A percentile compares a stretch with the other conserved stretches of the same genome.
phyloP scores from a whole-genome alignment of 2,329 filamentous ascomycete genomes.

The Stemphylium vesicarium region DNA sequence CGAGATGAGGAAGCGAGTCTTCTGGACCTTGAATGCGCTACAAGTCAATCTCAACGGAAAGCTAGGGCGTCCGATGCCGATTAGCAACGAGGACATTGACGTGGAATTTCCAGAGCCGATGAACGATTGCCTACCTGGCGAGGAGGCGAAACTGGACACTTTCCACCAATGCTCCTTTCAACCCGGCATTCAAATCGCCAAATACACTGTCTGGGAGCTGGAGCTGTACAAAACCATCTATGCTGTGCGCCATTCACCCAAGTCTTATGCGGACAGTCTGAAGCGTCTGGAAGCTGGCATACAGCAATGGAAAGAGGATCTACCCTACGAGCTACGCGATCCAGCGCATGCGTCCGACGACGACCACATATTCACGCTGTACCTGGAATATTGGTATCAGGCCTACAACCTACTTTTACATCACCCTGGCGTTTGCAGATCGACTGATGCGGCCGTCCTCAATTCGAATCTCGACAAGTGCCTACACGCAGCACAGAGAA shows the following conservation, averaged over 20 bases:
- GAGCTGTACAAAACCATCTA: constrained; percentile 82
- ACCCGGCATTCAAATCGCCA: constrained; percentile 70
- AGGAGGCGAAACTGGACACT: constrained; percentile 52
- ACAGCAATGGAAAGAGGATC: constrained; percentile 65
- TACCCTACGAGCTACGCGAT: constrained; percentile 67
- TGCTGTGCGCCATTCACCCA: constrained; percentile 67
- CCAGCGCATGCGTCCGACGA: constrained; percentile 53
- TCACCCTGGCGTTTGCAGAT: constrained; percentile 60
- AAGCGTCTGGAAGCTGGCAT: constrained; percentile 70
- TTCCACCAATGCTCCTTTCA: constrained; percentile 69
- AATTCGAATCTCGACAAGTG: constrained; percentile 63
- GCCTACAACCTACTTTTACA: constrained; percentile 60
- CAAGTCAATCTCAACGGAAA: constrained; percentile 74
- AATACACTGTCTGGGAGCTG: constrained; percentile 69
- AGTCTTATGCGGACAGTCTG: constrained; percentile 69
- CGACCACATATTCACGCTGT: constrained; percentile 56
- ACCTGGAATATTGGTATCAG: constrained; percentile 57
- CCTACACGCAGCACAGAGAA: constrained; percentile 68
- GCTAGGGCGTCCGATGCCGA: constrained; percentile 77
- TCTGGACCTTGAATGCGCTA: constrained; percentile 74
- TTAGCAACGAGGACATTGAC: constrained; percentile 77
- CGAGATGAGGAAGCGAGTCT: constrained; percentile 78
- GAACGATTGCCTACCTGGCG: constrained; percentile 72
- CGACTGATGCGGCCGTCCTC: constrained; percentile 65
- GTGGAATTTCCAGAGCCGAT: constrained; percentile 76